These are phyloP conservation scores for Penicillium sp. DNA, from an alignment of 2,329 filamentous ascomycete genomes.

Conservation along the genomic window DNA sequence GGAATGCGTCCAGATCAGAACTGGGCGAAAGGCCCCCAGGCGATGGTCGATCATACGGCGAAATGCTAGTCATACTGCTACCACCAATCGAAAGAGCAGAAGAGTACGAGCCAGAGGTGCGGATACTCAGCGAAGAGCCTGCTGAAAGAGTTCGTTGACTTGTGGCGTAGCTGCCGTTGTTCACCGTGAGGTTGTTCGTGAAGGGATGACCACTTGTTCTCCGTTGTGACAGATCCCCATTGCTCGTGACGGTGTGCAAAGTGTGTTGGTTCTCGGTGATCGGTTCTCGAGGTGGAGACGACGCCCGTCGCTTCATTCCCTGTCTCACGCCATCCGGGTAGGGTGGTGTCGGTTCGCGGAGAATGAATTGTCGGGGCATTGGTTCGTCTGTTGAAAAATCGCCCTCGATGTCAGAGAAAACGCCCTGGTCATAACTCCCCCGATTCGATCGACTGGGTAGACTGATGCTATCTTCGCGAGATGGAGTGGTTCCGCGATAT, in stretches of 20 bases:
- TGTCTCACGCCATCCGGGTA: slow-evolving; percentile 49
- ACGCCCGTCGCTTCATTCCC: slow-evolving; percentile 67
- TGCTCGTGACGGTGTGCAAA: slow-evolving; percentile 43
- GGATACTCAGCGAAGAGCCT: slow-evolving; percentile 64
- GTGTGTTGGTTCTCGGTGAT: slow-evolving; percentile 39
- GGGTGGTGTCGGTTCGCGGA: slow-evolving; percentile 45
- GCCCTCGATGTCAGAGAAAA: slow-evolving; percentile 55
- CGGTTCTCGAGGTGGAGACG: slow-evolving; percentile 64
- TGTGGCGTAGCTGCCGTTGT: slow-evolving; percentile 58
- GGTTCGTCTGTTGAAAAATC: slow-evolving; percentile 47
- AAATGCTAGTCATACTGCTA: slow-evolving; percentile 69
- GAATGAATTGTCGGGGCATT: slow-evolving; percentile 40
- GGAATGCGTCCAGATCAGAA: slow-evolving; percentile 58
- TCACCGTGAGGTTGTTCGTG: slow-evolving; percentile 58
- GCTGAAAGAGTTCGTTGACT: slow-evolving; percentile 68
- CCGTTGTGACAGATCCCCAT: slow-evolving; percentile 59
- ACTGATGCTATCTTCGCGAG: slow-evolving; percentile 56
- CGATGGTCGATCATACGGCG: slow-evolving; percentile 64
- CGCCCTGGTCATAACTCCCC: slow-evolving; percentile 66
- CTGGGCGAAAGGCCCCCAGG: slow-evolving; percentile 63
- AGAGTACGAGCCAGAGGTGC: slow-evolving; percentile 63
- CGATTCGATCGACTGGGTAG: slow-evolving; percentile 58
- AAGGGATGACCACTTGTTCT: slow-evolving; percentile 59
- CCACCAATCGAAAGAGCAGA: slow-evolving; percentile 65
- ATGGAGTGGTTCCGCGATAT: slow-evolving; percentile 52